phyloP scores from a whole-genome alignment of 202 grass and related monocot species.

The Schoenoplectus triqueter region DNA sequence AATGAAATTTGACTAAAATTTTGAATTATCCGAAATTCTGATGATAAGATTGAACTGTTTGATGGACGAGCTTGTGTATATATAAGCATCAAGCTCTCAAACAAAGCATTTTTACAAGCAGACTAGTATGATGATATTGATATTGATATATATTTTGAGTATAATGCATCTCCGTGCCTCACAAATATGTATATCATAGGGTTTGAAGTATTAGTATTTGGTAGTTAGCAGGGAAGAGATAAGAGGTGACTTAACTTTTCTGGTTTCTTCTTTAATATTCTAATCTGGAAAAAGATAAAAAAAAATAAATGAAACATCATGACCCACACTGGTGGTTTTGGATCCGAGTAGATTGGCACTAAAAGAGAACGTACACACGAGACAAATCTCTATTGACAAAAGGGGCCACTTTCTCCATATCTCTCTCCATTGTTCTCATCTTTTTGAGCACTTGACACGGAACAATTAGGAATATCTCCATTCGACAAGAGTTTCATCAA shows the following conservation, averaged over 20 bases:
- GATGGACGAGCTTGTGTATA: conserved; percentile 5
- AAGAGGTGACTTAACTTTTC: conserved; percentile 4
- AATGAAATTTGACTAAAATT: neutral
- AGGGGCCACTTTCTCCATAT: neutral
- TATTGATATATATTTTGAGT: neutral
- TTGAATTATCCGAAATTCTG: neutral
- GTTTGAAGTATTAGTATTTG: conserved; percentile 15
- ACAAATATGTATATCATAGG: conserved; percentile 12
- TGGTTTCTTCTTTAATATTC: conserved; percentile 29
- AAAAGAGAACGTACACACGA: neutral
- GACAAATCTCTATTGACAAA: conserved; percentile 22
- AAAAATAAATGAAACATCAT: conserved; percentile 31
- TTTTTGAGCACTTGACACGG: conserved; percentile 4
- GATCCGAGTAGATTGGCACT: conserved; percentile 16
- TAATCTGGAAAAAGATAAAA: conserved; percentile 23
- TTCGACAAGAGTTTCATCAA: neutral
- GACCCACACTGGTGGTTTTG: neutral
- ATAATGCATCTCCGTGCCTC: neutral
- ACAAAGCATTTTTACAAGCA: neutral
- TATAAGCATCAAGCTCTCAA: neutral
- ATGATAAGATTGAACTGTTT: conserved; percentile 7
- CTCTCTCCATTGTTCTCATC: neutral
- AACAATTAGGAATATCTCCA: conserved; percentile 7
- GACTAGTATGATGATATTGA: neutral
- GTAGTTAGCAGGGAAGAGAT: conserved; percentile 30